Evolutionary conservation across 345 rosid genomes (phyloP).

Genomic region (Citrus glauca): DNA sequence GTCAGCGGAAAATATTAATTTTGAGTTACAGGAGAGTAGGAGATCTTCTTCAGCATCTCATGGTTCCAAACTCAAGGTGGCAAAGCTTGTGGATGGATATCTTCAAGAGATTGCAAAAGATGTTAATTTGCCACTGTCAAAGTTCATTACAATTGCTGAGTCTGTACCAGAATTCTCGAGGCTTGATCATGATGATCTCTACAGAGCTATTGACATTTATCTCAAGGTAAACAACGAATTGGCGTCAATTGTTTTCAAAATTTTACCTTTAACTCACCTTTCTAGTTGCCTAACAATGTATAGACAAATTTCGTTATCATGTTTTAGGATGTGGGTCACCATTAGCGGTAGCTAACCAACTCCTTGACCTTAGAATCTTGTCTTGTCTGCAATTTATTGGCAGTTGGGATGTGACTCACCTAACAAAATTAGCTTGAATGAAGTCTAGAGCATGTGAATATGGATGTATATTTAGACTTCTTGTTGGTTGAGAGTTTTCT

Average conservation of each 20-base stretch:
- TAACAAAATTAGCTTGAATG: conserved; percentile 15
- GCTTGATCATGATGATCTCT: conserved; percentile 87
- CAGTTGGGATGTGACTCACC: conserved; percentile 33
- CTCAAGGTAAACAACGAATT: conserved; percentile 70
- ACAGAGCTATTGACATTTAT: conserved; percentile 89
- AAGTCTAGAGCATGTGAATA: conserved; percentile 2
- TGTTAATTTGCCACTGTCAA: conserved; percentile 68
- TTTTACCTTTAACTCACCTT: conserved; percentile 8
- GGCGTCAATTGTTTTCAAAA: not conserved
- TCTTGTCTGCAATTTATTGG: conserved; percentile 13
- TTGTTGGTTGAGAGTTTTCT: not conserved
- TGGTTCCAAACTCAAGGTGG: conserved; percentile 88
- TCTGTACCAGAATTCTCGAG: conserved; percentile 81
- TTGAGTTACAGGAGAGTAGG: conserved; percentile 83
- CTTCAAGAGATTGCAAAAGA: conserved; percentile 80
- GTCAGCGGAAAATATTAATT: conserved; percentile 80
- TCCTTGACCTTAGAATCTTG: conserved; percentile 38
- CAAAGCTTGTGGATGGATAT: conserved; percentile 87
- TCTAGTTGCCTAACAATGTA: not conserved
- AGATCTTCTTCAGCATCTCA: conserved; percentile 97
- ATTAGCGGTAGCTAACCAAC: conserved; percentile 46
- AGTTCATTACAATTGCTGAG: conserved; percentile 76
- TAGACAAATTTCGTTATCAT: conserved; percentile 20
- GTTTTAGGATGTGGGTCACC: conserved; percentile 32
- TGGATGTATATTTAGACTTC: not conserved